Evolutionary conservation across 768 basidiomycete species (phyloP).

Genomic region (Amanita rimosa): DNA sequence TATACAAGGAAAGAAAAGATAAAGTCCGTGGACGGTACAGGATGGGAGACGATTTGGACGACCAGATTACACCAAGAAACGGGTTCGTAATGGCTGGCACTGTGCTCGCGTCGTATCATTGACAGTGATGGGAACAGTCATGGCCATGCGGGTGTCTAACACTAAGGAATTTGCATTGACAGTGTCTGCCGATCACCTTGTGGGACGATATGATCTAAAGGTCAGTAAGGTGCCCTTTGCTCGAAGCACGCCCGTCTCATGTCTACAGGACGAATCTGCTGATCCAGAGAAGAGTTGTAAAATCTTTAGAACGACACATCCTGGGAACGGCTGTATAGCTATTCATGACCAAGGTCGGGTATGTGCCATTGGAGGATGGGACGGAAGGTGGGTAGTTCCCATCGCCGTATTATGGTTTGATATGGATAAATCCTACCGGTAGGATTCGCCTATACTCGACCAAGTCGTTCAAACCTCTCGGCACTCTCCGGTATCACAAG

Average conservation of each 20-base stretch:
- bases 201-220: slow-evolving; percentile 51
- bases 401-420: neutral
- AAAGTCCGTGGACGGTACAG: slow-evolving; percentile 55
- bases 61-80: slow-evolving; percentile 61
- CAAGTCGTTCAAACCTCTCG: slow-evolving; percentile 70
- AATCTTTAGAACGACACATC: slow-evolving; percentile 54
- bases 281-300: slow-evolving; percentile 10
- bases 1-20: slow-evolving; percentile 29
- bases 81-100: slow-evolving; percentile 28
- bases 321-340: slow-evolving; percentile 71
- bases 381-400: slow-evolving; percentile 52
- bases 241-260: neutral
- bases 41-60: slow-evolving; percentile 67
- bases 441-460: slow-evolving; percentile 82
- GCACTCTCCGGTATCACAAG: slow-evolving; percentile 78
- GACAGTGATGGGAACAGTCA: slow-evolving; percentile 36
- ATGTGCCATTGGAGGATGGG: slow-evolving; percentile 90
- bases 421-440: neutral
- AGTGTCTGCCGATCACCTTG: slow-evolving; percentile 77
- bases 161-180: slow-evolving; percentile 54
- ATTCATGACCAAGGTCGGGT: slow-evolving; percentile 68
- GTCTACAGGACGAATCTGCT: neutral
- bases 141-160: slow-evolving; percentile 71
- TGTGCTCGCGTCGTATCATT: neutral
- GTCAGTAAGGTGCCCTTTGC: slow-evolving; percentile 20